These are phyloP conservation scores for Aspergillus unguis DNA, from an alignment of 2,329 filamentous ascomycete species.

Conservation along the genomic window DNA sequence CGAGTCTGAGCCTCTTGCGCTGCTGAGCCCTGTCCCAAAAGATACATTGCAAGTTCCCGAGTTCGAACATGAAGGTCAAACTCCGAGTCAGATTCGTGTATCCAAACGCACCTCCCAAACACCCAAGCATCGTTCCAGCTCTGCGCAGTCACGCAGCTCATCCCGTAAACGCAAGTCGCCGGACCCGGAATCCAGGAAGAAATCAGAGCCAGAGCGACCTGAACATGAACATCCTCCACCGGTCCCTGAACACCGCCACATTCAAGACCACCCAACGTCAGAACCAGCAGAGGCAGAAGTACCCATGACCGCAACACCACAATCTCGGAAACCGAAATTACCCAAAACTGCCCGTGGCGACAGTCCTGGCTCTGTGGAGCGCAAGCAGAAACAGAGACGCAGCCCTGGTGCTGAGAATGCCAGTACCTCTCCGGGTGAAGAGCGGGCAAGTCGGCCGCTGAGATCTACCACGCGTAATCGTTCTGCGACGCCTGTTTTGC, in stretches of 20 bases:
- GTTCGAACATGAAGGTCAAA: background rate
- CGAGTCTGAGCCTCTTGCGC: too few relatives aligned
- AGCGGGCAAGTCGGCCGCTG: constrained; percentile 16
- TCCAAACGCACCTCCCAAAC: background rate
- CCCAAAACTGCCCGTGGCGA: constrained; percentile 30
- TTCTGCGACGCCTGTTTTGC: constrained; percentile 16
- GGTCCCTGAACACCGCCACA: too few relatives aligned
- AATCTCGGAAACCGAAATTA: constrained; percentile 27
- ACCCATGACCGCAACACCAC: constrained; percentile 1
- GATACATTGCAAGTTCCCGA: background rate
- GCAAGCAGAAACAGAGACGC: constrained; percentile 19
- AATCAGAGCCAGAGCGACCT: background rate
- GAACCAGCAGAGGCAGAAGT: background rate
- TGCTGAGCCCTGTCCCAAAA: constrained; percentile 11
- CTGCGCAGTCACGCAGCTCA: constrained; percentile 24
- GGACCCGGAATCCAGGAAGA: constrained; percentile 25
- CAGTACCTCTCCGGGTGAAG: constrained; percentile 8
- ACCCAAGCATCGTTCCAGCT: constrained; percentile 7
- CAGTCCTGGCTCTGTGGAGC: constrained; percentile 35
- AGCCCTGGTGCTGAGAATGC: constrained; percentile 6
- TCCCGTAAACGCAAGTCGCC: constrained; percentile 37
- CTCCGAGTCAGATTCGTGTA: background rate
- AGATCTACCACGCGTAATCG: constrained; percentile 20
- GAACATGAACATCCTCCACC: background rate
- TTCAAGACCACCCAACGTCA: background rate